These are phyloP conservation scores for Fusarium piperis DNA, from an alignment of 2,329 filamentous ascomycete genomes.

Conservation along the genomic window DNA sequence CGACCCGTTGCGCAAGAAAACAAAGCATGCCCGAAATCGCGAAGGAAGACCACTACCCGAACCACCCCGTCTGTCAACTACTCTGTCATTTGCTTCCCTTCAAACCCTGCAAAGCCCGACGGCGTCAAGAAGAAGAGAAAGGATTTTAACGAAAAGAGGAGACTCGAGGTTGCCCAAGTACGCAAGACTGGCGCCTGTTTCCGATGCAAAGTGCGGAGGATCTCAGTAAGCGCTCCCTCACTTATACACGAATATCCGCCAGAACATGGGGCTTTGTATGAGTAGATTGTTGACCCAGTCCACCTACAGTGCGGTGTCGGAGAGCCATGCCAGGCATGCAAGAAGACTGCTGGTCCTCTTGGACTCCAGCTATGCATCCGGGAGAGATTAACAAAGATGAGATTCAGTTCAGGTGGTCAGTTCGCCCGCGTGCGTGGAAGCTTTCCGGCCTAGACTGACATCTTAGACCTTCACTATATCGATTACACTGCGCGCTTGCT, in stretches of 20 bases:
- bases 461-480: slow-evolving; percentile 42
- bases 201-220: slow-evolving; percentile 40
- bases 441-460: not conserved
- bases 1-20: not conserved
- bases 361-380: slow-evolving; percentile 40
- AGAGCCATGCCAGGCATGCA: slow-evolving; percentile 38
- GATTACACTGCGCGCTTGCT: slow-evolving; percentile 42
- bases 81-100: slow-evolving; percentile 43
- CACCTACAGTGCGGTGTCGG: slow-evolving; percentile 38
- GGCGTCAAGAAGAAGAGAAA: slow-evolving; percentile 43
- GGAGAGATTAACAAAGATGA: slow-evolving; percentile 42
- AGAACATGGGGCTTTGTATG: not conserved
- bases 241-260: not conserved
- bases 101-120: slow-evolving; percentile 38
- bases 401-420: slow-evolving; percentile 42
- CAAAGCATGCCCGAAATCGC: not conserved
- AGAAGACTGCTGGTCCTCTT: slow-evolving; percentile 39
- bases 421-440: not conserved
- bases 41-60: slow-evolving; percentile 6
- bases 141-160: slow-evolving; percentile 40
- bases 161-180: slow-evolving; percentile 41
- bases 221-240: slow-evolving; percentile 35
- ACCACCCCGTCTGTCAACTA: slow-evolving; percentile 28
- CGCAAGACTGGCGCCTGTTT: slow-evolving; percentile 42
- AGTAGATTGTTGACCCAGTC: slow-evolving; percentile 6